Evolutionary conservation across 306 rosid genomes (phyloP).

Genomic region (Neltuma alba): DNA sequence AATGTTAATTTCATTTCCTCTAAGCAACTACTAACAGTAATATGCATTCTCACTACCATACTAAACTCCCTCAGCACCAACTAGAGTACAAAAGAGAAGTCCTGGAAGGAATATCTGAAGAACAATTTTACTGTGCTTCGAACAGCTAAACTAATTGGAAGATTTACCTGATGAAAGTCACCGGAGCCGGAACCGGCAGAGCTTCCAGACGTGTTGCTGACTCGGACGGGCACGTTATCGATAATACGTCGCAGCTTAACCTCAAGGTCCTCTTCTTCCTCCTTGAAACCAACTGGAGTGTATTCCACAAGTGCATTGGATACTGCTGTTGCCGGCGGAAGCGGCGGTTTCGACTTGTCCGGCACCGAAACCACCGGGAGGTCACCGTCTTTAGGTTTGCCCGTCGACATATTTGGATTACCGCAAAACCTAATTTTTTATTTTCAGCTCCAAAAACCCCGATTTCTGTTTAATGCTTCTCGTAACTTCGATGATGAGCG

Average conservation of each 20-base stretch:
- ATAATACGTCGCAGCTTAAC: constrained; percentile 87
- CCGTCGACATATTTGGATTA: constrained; percentile 53
- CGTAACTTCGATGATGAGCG: too few relatives aligned
- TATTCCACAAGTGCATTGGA: constrained; percentile 84
- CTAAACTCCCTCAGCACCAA: neutral
- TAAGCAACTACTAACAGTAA: neutral
- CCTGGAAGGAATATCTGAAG: neutral
- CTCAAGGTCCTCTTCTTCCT: constrained; percentile 92
- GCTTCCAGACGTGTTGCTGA: constrained; percentile 92
- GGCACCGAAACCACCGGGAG: constrained; percentile 57
- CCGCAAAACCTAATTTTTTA: constrained; percentile 57
- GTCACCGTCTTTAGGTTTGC: constrained; percentile 55
- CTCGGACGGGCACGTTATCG: constrained; percentile 96
- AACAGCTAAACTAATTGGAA: neutral
- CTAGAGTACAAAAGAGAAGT: neutral
- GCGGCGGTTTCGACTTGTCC: constrained; percentile 55
- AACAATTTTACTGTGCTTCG: neutral
- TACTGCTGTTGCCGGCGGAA: constrained; percentile 37
- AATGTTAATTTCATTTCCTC: neutral
- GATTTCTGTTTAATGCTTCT: neutral
- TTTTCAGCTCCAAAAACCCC: constrained; percentile 11
- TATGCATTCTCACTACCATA: constrained; percentile 3
- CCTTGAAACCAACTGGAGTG: constrained; percentile 64
- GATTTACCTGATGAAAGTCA: constrained; percentile 85
- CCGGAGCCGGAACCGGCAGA: constrained; percentile 99